phyloP scores from a whole-genome alignment of 139 green algal species.

The Micractinium sp. region DNA sequence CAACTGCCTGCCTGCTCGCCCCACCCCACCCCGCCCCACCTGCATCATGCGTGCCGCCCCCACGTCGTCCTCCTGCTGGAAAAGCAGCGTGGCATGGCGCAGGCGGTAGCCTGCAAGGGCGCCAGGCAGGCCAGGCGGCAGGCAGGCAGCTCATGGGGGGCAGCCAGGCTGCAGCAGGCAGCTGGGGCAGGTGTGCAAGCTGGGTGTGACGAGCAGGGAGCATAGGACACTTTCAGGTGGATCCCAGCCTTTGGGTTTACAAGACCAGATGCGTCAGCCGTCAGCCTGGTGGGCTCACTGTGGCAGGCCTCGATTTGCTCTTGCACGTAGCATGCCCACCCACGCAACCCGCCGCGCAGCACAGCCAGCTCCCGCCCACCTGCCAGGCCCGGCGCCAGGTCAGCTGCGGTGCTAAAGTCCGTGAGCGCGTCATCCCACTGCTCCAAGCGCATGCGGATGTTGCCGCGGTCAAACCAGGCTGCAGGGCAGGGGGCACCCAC shows the following conservation, averaged over 20 bases:
- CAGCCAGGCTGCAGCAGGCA: background rate
- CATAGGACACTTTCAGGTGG: too few relatives aligned
- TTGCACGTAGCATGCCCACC: too few relatives aligned
- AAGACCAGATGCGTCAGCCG: too few relatives aligned
- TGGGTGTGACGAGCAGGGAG: too few relatives aligned
- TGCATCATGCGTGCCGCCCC: conserved; percentile 16
- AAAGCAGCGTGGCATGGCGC: conserved; percentile 37
- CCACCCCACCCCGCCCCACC: background rate
- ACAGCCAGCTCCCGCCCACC: background rate
- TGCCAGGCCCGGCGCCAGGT: conserved; percentile 45
- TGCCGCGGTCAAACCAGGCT: conserved; percentile 42
- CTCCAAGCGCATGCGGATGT: conserved; percentile 43
- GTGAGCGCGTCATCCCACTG: conserved; percentile 23
- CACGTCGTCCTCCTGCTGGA: conserved; percentile 30
- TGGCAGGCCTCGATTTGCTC: too few relatives aligned
- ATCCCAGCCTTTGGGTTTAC: too few relatives aligned
- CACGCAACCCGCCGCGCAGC: background rate
- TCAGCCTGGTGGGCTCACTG: too few relatives aligned
- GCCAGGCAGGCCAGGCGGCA: background rate
- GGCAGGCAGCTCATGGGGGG: background rate
- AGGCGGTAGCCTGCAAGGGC: conserved; percentile 38
- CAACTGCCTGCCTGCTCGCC: too few relatives aligned
- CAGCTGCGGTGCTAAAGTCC: conserved; percentile 29
- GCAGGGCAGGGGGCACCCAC: background rate
- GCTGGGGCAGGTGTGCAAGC: too few relatives aligned